A percentile compares a stretch with the other conserved stretches of the same genome.
These are phyloP conservation scores for Starmerella apis DNA, from an alignment of 805 yeast species.

Conservation along the genomic window DNA sequence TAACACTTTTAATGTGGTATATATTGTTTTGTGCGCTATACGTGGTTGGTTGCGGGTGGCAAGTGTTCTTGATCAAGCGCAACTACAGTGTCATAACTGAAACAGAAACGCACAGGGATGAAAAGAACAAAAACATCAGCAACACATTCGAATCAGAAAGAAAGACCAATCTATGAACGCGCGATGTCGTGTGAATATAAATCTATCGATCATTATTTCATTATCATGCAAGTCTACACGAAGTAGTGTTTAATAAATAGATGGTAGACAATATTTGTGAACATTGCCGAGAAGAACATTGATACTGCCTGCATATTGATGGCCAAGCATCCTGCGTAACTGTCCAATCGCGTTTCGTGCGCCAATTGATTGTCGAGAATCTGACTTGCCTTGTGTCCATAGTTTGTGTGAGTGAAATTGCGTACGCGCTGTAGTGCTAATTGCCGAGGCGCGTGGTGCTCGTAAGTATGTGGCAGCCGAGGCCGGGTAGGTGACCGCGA, in stretches of 20 bases:
- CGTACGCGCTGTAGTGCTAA: conserved; percentile 4
- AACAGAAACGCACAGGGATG: too few relatives aligned
- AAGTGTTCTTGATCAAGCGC: too few relatives aligned
- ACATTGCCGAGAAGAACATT: not conserved
- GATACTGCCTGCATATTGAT: not conserved
- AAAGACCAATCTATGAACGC: too few relatives aligned
- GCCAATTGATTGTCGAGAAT: not conserved
- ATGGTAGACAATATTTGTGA: conserved; percentile 17
- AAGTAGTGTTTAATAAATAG: conserved; percentile 20
- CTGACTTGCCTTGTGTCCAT: not conserved
- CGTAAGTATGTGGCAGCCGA: conserved; percentile 3
- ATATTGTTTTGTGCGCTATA: too few relatives aligned
- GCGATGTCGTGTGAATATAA: too few relatives aligned
- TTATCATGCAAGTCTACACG: conserved; percentile 3
- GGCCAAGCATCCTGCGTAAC: not conserved
- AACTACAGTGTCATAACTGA: too few relatives aligned
- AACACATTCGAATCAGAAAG: too few relatives aligned
- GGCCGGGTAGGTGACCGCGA: not conserved
- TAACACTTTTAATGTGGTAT: too few relatives aligned
- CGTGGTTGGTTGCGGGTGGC: too few relatives aligned
- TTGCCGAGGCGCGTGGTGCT: conserved; percentile 4
- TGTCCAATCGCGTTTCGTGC: not conserved
- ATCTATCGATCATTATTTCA: not conserved
- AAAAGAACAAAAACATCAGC: too few relatives aligned
- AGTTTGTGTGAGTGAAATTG: not conserved